These are phyloP conservation scores for Fusarium lyarnte DNA, from an alignment of 2,329 filamentous ascomycete genomes.

Conservation along the genomic window DNA sequence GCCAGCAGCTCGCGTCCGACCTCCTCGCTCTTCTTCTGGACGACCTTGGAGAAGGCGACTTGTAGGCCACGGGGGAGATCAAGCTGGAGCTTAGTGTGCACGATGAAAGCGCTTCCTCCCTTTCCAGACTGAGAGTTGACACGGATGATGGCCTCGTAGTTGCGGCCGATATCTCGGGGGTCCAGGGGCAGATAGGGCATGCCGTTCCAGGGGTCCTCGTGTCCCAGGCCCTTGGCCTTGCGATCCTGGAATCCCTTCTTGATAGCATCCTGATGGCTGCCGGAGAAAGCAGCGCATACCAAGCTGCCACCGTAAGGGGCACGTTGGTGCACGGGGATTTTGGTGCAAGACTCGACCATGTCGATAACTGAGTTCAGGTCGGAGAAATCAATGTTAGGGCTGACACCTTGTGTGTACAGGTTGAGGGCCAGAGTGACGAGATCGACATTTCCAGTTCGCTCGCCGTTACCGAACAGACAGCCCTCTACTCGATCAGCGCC, in stretches of 20 bases:
- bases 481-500: conserved; percentile 95
- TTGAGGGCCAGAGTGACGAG: conserved; percentile 92
- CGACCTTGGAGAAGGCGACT: conserved; percentile 87
- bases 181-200: conserved; percentile 94
- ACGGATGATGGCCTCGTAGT: conserved; percentile 97
- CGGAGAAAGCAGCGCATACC: conserved; percentile 89
- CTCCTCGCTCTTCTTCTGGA: conserved; percentile 82
- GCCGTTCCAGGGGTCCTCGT: conserved; percentile 76
- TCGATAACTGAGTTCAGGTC: conserved; percentile 88
- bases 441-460: conserved; percentile 95
- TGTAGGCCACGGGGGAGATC: conserved; percentile 94
- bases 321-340: conserved; percentile 90
- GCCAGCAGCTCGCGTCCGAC: conserved; percentile 86
- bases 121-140: conserved; percentile 98
- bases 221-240: conserved; percentile 64
- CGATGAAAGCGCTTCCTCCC: conserved; percentile 93
- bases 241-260: conserved; percentile 88
- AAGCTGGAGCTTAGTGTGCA: conserved; percentile 86
- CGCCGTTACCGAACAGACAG: conserved; percentile 90
- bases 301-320: conserved; percentile 91
- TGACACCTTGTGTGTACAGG: conserved; percentile 90
- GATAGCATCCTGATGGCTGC: conserved; percentile 94
- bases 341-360: conserved; percentile 90
- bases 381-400: conserved; percentile 86
- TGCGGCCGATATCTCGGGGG: conserved; percentile 91